A percentile compares a stretch with the other conserved stretches of the same genome.
These are phyloP conservation scores for Penicillium sp. DNA, from an alignment of 2,329 filamentous ascomycete species.

Conservation along the genomic window DNA sequence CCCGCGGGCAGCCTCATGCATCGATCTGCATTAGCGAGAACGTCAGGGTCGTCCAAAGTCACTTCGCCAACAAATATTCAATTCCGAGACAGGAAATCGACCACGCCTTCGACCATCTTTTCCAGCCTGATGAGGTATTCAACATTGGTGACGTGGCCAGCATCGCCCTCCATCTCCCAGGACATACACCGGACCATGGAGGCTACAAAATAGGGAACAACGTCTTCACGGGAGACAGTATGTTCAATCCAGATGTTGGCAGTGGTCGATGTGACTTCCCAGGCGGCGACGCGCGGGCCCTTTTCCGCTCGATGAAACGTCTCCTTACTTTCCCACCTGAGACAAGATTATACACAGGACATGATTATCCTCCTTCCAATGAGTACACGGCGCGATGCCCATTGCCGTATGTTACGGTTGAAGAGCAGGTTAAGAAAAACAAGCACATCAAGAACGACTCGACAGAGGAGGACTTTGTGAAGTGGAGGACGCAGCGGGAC, in stretches of 20 bases:
- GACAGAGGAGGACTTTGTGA: slow-evolving; percentile 28
- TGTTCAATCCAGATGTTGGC: slow-evolving; percentile 46
- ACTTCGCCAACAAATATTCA: slow-evolving; percentile 45
- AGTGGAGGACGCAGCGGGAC: slow-evolving; percentile 27
- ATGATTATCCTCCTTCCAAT: slow-evolving; percentile 41
- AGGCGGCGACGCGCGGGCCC: slow-evolving; percentile 36
- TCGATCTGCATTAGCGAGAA: slow-evolving; percentile 51
- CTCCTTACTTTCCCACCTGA: slow-evolving; percentile 38
- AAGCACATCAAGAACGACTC: slow-evolving; percentile 26
- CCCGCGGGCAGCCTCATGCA: slow-evolving; percentile 23
- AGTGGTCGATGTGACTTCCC: slow-evolving; percentile 49
- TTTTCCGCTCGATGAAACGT: slow-evolving; percentile 39
- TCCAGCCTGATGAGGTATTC: slow-evolving; percentile 49
- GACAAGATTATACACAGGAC: slow-evolving; percentile 45
- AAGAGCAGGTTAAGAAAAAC: slow-evolving; percentile 28
- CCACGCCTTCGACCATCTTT: slow-evolving; percentile 46
- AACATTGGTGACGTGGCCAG: slow-evolving; percentile 42
- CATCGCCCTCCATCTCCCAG: slow-evolving; percentile 48
- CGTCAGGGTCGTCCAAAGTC: slow-evolving; percentile 45
- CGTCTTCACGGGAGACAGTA: slow-evolving; percentile 46
- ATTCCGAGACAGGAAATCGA: slow-evolving; percentile 39
- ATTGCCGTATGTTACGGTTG: slow-evolving; percentile 28
- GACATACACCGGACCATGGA: slow-evolving; percentile 54
- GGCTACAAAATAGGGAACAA: slow-evolving; percentile 48
- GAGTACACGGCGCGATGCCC: slow-evolving; percentile 4